Conservation (phyloP, 148 eudicot species). For the Chenopodium berlandieri region DNA sequence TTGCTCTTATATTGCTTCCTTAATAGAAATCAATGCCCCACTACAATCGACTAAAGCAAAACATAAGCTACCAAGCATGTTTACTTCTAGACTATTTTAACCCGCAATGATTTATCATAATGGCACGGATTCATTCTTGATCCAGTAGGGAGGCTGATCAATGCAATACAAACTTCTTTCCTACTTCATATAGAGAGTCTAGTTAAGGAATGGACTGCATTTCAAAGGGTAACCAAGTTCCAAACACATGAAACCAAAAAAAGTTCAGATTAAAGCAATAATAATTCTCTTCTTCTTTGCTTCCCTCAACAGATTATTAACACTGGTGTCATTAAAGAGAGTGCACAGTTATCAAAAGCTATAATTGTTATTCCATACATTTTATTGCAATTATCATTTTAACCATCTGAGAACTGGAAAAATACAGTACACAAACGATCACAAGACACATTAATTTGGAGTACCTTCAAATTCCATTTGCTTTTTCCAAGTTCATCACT, state of each 20-base stretch:
- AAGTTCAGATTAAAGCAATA: not conserved
- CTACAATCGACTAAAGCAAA: no score
- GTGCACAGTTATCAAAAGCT: not conserved
- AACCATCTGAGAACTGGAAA: not conserved
- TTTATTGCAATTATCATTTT: not conserved
- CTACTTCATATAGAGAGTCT: not conserved
- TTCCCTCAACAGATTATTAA: no score
- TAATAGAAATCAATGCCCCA: no score
- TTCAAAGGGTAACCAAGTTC: not conserved
- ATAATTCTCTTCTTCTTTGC: no score
- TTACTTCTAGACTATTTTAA: no score
- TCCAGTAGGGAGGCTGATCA: not conserved
- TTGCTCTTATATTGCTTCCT: no score
- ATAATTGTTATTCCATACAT: not conserved
- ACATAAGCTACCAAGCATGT: no score
- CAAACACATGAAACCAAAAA: not conserved
- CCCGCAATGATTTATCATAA: no score
- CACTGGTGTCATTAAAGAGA: not conserved
- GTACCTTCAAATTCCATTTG: conserved; percentile 93
- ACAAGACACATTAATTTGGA: not conserved
- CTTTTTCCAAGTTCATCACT: conserved; percentile 87
- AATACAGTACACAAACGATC: not conserved
- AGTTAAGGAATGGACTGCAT: not conserved
- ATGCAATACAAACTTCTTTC: not conserved
- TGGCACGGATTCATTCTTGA: no score